Conservation (phyloP, 164 flowering plant genomes). For the Berberis thunbergii region DNA sequence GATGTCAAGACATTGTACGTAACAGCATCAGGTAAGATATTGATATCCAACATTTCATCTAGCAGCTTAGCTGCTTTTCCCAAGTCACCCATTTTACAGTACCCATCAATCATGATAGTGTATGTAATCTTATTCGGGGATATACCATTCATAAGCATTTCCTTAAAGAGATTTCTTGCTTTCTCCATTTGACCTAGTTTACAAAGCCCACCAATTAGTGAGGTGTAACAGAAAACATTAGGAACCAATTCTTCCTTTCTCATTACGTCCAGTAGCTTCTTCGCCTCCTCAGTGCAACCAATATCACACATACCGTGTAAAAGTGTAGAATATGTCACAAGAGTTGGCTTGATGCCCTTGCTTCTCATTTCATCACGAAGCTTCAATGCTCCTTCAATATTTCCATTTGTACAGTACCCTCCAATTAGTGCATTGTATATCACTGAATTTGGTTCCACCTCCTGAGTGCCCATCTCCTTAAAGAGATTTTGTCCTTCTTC, state of each 20-base stretch:
- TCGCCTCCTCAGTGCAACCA: constrained; percentile 48
- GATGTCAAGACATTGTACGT: constrained; percentile 46
- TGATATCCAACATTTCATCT: constrained; percentile 43
- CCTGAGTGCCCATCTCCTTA: constrained; percentile 27
- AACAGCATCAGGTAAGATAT: constrained; percentile 54
- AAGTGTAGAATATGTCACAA: constrained; percentile 50
- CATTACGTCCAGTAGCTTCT: constrained; percentile 43
- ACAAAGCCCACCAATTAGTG: constrained; percentile 61
- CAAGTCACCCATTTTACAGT: constrained; percentile 37
- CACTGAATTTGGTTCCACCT: constrained; percentile 41
- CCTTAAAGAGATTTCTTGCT: constrained; percentile 27
- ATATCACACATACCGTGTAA: constrained; percentile 47
- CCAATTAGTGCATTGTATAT: constrained; percentile 51
- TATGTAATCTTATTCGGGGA: constrained; percentile 63
- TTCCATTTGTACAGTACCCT: constrained; percentile 45
- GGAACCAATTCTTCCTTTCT: constrained; percentile 43
- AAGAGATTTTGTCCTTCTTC: constrained; percentile 45
- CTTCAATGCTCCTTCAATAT: constrained; percentile 34
- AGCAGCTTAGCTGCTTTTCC: constrained; percentile 40
- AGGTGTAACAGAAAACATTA: constrained; percentile 61
- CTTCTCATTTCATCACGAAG: constrained; percentile 56
- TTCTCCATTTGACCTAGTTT: constrained; percentile 59
- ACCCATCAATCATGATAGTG: constrained; percentile 58
- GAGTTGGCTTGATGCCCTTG: constrained; percentile 40
- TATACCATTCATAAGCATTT: constrained; percentile 38